Evolutionary conservation across 257 asterid genomes (phyloP), one percentile per base, ranked within the genome.

Genomic region (Forsythia viridissima): DNA sequence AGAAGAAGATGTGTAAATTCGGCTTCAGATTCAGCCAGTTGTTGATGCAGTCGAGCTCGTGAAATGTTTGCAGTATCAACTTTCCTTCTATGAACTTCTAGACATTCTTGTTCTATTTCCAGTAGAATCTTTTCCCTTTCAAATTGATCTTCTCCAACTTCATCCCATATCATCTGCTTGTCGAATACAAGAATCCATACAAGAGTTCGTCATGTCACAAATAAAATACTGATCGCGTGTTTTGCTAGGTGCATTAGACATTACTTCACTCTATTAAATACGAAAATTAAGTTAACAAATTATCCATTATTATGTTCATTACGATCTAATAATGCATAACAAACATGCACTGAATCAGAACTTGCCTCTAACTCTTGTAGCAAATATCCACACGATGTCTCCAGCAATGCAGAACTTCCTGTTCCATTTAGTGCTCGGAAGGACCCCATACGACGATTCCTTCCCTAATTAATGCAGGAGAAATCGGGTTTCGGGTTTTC

Each of bases 91-190:
- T 89, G 91, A 80, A 95, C 97, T 77, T 93, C 96, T n/a, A 93
- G 91, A 85, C 97, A 95, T 55, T 95, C 99, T 79, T 95, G 98
- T 80, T 93, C 99, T 55, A 93, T 88, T 82, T 92, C 97, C 77
- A 89, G 78, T 75, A 88, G 68, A 79, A 90, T 90, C 84, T 93
- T 95, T 78, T 91, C 97, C 88, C 96, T 89, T 76, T 90, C 90
- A 48, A 83, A 83, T 43, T 91, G 80, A 76, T 93, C 97, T 79
- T 89, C 97, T 68, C 99, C 98, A 4, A 95, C 97, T 86, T 95
- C 99, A 84, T 93, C 97, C 99, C 99, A 95, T 87, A 95, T 95
- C 82, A 95, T 95, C 99, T 94, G 96, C 84, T 44, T 71, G 69
- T 59, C 57, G 34, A 41, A 39, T 9, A 42, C 10, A 65, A n/a